Evolutionary conservation across 2,329 filamentous ascomycete genomes (phyloP).

Genomic region (Colletotrichum ledebouriae): DNA sequence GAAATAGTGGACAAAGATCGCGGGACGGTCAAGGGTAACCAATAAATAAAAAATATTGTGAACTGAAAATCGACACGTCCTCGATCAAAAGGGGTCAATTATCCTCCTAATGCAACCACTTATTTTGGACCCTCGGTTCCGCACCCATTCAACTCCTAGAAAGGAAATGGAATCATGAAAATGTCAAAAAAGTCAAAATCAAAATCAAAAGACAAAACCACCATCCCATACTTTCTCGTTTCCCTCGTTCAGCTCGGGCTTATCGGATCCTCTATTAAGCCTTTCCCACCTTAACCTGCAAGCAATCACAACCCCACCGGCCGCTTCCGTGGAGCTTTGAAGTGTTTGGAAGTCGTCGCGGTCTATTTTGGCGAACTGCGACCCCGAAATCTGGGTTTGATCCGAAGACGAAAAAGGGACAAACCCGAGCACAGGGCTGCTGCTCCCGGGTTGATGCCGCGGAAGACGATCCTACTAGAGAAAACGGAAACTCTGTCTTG

Average conservation of each 20-base stretch:
- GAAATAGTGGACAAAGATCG: conserved; percentile 14
- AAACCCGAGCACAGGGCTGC: conserved; percentile 1
- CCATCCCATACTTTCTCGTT: not conserved
- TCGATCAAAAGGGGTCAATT: not conserved
- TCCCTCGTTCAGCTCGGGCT: conserved; percentile 1
- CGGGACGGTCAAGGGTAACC: not conserved
- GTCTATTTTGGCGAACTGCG: conserved; percentile 6
- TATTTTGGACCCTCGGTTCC: too few relatives aligned
- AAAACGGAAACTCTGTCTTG: not conserved
- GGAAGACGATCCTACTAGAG: not conserved
- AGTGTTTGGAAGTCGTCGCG: not conserved
- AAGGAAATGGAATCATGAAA: conserved; percentile 21
- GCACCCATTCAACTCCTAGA: too few relatives aligned
- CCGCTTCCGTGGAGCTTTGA: too few relatives aligned
- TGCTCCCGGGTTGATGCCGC: not conserved
- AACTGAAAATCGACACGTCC: not conserved
- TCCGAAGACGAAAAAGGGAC: conserved; percentile 14
- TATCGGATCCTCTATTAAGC: not conserved
- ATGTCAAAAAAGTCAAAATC: not conserved
- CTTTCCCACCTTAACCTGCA: too few relatives aligned
- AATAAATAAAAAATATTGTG: too few relatives aligned
- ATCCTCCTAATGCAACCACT: too few relatives aligned
- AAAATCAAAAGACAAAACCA: not conserved
- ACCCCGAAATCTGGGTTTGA: conserved; percentile 23
- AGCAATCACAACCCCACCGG: too few relatives aligned